phyloP scores from a whole-genome alignment of 2,329 filamentous ascomycete species.

The Ceratocystis smalleyi region DNA sequence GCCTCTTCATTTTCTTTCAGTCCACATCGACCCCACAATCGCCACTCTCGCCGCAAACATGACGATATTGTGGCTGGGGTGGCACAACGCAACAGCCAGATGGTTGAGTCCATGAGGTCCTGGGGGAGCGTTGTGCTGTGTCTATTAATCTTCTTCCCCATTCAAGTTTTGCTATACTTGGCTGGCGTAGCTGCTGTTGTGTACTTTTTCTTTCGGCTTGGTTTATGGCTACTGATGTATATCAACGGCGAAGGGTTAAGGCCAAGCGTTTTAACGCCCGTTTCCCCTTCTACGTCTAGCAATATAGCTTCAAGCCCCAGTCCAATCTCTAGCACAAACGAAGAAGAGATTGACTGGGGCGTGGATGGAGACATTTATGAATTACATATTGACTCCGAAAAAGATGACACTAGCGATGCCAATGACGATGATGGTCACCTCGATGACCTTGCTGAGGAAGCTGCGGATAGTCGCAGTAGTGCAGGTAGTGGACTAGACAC shows the following conservation, averaged over 20 bases:
- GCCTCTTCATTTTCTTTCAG: not conserved
- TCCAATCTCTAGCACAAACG: constrained; percentile 20
- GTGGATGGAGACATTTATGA: constrained; percentile 21
- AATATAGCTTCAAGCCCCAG: too few relatives aligned
- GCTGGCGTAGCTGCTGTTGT: not conserved
- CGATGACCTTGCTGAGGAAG: constrained; percentile 19
- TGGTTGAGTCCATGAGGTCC: constrained; percentile 9
- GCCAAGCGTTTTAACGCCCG: not conserved
- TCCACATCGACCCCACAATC: not conserved
- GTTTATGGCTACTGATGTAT: not conserved
- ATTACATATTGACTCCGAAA: constrained; percentile 13
- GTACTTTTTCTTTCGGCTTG: constrained; percentile 9
- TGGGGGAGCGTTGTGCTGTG: constrained; percentile 8
- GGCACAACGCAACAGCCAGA: not conserved
- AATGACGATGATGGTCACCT: not conserved
- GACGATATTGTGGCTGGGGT: constrained; percentile 3
- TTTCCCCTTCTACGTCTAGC: too few relatives aligned
- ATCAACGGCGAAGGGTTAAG: not conserved
- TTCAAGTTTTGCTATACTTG: constrained; percentile 10
- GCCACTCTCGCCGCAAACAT: not conserved
- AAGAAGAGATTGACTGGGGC: constrained; percentile 24
- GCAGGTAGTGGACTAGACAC: constrained; percentile 18
- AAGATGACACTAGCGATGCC: not conserved
- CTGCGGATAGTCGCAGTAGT: constrained; percentile 23
- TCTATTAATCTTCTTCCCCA: constrained; percentile 13